Conservation (phyloP, 768 basidiomycete genomes). For the Panus rudis region DNA sequence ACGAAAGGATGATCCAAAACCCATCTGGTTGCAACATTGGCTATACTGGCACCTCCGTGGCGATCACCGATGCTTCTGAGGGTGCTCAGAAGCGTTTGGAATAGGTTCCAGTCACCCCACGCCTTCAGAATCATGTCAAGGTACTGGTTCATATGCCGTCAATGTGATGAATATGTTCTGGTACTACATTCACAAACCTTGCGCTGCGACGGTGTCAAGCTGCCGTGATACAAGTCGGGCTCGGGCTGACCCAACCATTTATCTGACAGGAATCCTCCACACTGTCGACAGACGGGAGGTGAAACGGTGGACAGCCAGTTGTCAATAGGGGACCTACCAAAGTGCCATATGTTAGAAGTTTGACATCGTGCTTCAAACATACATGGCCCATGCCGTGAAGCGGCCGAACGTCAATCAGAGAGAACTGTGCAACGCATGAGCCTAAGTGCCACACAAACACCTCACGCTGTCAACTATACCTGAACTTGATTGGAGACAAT, state of each 20-base stretch:
- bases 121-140: conserved; percentile 75
- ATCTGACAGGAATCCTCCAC: conserved; percentile 77
- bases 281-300: conserved; percentile 35
- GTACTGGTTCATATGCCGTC: conserved; percentile 49
- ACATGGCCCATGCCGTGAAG: conserved; percentile 72
- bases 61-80: conserved; percentile 61
- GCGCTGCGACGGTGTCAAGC: conserved; percentile 74
- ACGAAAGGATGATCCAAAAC: conserved; percentile 73
- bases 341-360: conserved; percentile 77
- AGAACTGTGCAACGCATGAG: conserved; percentile 46
- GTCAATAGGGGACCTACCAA: conserved; percentile 41
- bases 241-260: conserved; percentile 62
- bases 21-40: conserved; percentile 79
- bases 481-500: conserved; percentile 83
- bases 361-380: conserved; percentile 64
- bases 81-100: conserved; percentile 55
- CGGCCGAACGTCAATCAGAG: conserved; percentile 72
- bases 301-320: background rate
- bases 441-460: background rate
- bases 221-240: conserved; percentile 63
- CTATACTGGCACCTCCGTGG: conserved; percentile 58
- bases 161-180: background rate
- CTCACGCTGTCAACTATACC: conserved; percentile 29
- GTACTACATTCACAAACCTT: conserved; percentile 52
- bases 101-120: conserved; percentile 75